These are phyloP conservation scores for Diaporthe ilicicola DNA, from an alignment of 2,329 filamentous ascomycete species.

Conservation along the genomic window DNA sequence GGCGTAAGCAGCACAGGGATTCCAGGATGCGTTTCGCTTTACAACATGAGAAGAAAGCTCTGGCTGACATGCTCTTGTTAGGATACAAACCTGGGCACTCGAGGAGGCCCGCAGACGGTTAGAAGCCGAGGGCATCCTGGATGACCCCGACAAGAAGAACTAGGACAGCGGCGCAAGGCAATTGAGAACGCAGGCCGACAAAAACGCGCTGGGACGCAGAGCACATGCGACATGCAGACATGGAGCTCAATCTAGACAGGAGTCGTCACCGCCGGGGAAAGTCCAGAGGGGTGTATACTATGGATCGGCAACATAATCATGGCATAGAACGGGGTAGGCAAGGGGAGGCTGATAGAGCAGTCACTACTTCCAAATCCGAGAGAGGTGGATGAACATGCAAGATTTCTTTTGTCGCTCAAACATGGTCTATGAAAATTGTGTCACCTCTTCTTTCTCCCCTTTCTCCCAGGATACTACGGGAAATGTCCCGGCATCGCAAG, in stretches of 20 bases:
- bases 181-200: background rate
- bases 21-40: background rate
- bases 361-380: conserved; percentile 4
- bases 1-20: background rate
- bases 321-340: conserved; percentile 26
- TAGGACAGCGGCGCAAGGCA: conserved; percentile 33
- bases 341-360: conserved; percentile 22
- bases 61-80: conserved; percentile 51
- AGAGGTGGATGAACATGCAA: conserved; percentile 24
- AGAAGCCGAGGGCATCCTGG: conserved; percentile 93
- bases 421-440: conserved; percentile 17
- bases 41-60: background rate
- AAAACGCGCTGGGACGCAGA: conserved; percentile 9
- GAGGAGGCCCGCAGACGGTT: conserved; percentile 95
- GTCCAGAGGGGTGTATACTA: conserved; percentile 14
- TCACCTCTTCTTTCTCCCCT: background rate
- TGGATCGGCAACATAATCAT: background rate
- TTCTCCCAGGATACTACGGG: background rate
- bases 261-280: background rate
- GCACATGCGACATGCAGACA: background rate
- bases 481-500: background rate
- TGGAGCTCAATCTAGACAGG: conserved; percentile 17
- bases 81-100: conserved; percentile 99
- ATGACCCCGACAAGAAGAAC: conserved; percentile 73
- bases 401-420: conserved; percentile 28